Evolutionary conservation across 2,329 filamentous ascomycete genomes (phyloP), one percentile per base, ranked within the genome.

Genomic region (Ascomycota sp.): DNA sequence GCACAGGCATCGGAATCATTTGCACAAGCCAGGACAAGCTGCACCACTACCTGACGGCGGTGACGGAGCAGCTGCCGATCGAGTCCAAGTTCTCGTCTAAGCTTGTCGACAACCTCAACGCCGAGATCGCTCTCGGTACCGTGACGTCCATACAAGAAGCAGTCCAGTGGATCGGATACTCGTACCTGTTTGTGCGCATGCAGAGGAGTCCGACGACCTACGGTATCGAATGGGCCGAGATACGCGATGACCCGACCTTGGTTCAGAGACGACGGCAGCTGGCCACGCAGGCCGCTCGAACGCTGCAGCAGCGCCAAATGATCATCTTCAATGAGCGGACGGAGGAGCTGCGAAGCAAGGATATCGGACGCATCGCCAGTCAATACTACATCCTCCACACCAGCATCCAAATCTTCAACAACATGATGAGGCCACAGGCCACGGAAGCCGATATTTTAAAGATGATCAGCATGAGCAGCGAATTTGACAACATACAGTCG

Each of bases 141-240:
- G 91, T 98, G 12, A 95, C 86, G 0, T 93, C 86, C 1, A 78
- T 98, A 2, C 63, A 75, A 2, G 91, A 98, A 55, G 89, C 81
- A 0, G 85, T 94, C 1, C 81, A 91, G 39, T 98, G 89, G 89
- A 75, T 98, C 21, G 86, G 91, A 10, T 98, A 98, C 49, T 94
- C 86, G 0, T 98, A 95, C 45, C 63, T 98, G 1, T 98, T 93
- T 48, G 86, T 98, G 24, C 77, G 89, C 24, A 98, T 98, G 89
- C 74, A 80, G 47, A 71, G 80, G 34, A 93, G 89, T 39, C 86
- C 85, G 4, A 69, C 86, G 45, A 75, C 76, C 2, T 98, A 98
- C 44, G 89, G 86, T 3, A 95, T 98, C 29, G 85, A 94, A 40
- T 95, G 81, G 80, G 64, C 75, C 11, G 89, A 98, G 51, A 78